phyloP scores from a whole-genome alignment of 345 rosid species.

The Alliaria petiolata region DNA sequence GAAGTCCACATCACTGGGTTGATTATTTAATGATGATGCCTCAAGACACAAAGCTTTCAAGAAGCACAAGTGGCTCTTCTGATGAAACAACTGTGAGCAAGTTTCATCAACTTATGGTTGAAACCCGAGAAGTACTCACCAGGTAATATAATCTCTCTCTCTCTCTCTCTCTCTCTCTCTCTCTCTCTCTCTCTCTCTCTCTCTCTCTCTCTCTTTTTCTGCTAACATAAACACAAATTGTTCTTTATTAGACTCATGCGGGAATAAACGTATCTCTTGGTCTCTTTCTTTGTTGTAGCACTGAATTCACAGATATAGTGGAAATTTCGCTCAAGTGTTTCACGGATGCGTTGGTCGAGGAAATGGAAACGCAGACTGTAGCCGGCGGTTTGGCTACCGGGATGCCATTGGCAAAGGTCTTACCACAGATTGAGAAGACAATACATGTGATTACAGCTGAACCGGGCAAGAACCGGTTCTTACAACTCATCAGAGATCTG shows the following conservation, averaged over 20 bases:
- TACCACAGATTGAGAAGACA: conserved; percentile 72
- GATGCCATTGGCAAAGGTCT: conserved; percentile 68
- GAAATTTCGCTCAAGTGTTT: conserved; percentile 60
- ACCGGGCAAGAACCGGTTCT: conserved; percentile 57
- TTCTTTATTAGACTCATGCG: background rate
- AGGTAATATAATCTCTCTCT: conserved; percentile 55
- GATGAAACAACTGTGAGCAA: conserved; percentile 40
- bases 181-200: too few relatives aligned
- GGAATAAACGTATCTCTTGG: background rate
- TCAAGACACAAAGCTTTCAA: conserved; percentile 35
- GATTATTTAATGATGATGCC: conserved; percentile 87
- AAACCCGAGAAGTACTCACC: conserved; percentile 55
- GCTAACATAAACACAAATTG: background rate
- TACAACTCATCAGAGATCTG: conserved; percentile 45
- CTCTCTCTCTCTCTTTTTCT: too few relatives aligned
- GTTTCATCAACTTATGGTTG: conserved; percentile 65
- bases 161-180: too few relatives aligned
- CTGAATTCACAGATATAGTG: conserved; percentile 56
- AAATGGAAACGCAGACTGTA: conserved; percentile 40
- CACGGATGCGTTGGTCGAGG: conserved; percentile 50
- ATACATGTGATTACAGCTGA: conserved; percentile 45
- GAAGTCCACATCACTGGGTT: conserved; percentile 77
- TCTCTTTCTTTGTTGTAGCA: conserved; percentile 45
- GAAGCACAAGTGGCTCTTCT: conserved; percentile 3
- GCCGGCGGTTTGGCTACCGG: conserved; percentile 36